phyloP scores from a whole-genome alignment of 192 early-diverging fungal genomes.

The Podila clonocystis region DNA sequence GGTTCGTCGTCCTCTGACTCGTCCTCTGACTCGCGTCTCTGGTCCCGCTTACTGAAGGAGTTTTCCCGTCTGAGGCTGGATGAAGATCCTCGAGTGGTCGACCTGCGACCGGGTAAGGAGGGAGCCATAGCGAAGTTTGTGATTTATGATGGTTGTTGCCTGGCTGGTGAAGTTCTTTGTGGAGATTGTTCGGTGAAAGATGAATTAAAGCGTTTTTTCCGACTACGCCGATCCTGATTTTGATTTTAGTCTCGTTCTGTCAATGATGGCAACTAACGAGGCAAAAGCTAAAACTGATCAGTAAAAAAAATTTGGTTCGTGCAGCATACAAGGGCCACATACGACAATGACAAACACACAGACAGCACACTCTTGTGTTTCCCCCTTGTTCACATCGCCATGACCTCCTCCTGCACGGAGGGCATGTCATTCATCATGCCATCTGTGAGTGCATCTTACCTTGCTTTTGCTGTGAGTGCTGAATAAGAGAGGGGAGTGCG shows the following conservation, averaged over 20 bases:
- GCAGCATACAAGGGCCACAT: neutral
- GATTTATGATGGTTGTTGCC: neutral
- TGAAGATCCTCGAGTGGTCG: neutral
- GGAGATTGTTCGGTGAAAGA: neutral
- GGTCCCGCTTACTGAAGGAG: neutral
- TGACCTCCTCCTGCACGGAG: too few species aligned
- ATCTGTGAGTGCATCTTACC: too few species aligned
- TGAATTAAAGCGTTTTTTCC: too few species aligned
- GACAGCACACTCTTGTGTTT: neutral
- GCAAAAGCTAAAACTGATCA: neutral
- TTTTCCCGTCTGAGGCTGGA: conserved; percentile 2
- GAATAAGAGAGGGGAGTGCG: too few species aligned
- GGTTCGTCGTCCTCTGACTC: neutral
- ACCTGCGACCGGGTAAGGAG: neutral
- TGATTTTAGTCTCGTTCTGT: neutral
- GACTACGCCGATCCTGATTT: neutral
- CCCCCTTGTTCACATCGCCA: too few species aligned
- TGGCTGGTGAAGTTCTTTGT: neutral
- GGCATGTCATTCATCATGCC: too few species aligned
- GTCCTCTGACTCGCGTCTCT: neutral
- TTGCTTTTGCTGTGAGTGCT: too few species aligned
- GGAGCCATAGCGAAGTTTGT: neutral
- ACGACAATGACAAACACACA: neutral
- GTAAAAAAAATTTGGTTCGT: conserved; percentile 8
- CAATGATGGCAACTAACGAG: neutral